Evolutionary conservation across 139 green algal species (phyloP), one percentile per base, ranked within the genome.

Genomic region (Choricystis sp.): DNA sequence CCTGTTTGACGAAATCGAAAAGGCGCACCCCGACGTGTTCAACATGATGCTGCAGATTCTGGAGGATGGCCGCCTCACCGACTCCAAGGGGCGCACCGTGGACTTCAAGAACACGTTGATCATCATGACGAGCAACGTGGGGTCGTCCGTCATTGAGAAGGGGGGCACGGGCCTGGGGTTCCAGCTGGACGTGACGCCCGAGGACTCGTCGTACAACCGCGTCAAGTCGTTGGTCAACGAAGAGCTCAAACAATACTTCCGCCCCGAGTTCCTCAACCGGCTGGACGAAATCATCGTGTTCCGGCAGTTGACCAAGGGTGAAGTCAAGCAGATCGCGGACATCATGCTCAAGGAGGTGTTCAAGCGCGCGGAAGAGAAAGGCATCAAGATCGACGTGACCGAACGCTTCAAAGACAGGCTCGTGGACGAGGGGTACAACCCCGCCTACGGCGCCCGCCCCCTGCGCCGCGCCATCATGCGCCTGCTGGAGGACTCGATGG

Each of bases 241-340:
- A 82, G 94, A 98, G 84, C 84, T 99, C 30, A 98, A 99, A 85
- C 82, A 90, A 69, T 97, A 97, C 81, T 98, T 98, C 86, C 68
- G 89, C 60, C 92, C 79, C 31, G 92, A 98, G 83, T 98, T 98
- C 83, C 83, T 98, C 24, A 98, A 98, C 79, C 83, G 92, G 29
- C 85, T 98, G 71, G 93, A 99, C 74, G 93, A 99, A 86, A 98
- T 98, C 77, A 97, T 98, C 62, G 92, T 98, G n/a, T 98, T 98
- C 91, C 76, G 90, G 40, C 92, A 96, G 83, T 82, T 98, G 4
- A 96, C 90, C 66, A 98, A 97, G 86, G 77, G 76, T 59, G 91
- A 99, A 83, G 94, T 99, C 52, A 94, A 95, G 74, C 75, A 94
- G 81, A 99, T 99, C 72, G 87, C 92, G 25, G 89, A 95, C 72